These are phyloP conservation scores for Blastocystis sp. DNA, from an alignment of 352 stramenopile species.

Conservation along the genomic window DNA sequence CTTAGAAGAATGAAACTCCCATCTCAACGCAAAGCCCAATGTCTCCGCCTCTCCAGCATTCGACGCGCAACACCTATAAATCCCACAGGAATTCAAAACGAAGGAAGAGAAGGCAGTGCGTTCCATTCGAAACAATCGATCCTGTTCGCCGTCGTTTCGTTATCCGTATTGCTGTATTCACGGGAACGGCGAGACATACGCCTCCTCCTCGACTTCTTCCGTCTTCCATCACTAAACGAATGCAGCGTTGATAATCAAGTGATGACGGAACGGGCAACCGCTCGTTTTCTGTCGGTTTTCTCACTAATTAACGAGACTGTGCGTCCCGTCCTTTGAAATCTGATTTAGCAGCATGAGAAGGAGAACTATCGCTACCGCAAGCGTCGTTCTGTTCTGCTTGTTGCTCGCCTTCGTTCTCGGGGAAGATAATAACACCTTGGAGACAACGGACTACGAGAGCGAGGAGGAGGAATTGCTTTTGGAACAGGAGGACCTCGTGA, in stretches of 20 bases:
- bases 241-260: constrained; percentile 21
- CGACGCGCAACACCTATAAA: background rate
- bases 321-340: background rate
- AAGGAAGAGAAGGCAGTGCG: background rate
- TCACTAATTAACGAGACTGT: background rate
- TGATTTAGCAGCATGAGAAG: background rate
- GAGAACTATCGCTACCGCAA: background rate
- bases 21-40: background rate
- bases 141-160: no score
- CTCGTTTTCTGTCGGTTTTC: background rate
- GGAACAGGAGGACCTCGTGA: constrained; percentile 4
- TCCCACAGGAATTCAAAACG: background rate
- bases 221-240: background rate
- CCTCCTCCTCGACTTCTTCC: background rate
- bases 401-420: background rate
- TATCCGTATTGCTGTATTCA: no score
- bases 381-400: constrained; percentile 4
- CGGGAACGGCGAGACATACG: no score
- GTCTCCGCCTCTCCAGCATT: background rate
- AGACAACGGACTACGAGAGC: constrained; percentile 22
- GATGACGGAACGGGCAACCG: constrained; percentile 5
- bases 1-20: constrained; percentile 33
- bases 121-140: background rate
- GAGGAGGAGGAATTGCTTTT: background rate
- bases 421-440: background rate